These are phyloP conservation scores for Persicaria tinctoria DNA, from an alignment of 148 eudicot species.

Conservation along the genomic window DNA sequence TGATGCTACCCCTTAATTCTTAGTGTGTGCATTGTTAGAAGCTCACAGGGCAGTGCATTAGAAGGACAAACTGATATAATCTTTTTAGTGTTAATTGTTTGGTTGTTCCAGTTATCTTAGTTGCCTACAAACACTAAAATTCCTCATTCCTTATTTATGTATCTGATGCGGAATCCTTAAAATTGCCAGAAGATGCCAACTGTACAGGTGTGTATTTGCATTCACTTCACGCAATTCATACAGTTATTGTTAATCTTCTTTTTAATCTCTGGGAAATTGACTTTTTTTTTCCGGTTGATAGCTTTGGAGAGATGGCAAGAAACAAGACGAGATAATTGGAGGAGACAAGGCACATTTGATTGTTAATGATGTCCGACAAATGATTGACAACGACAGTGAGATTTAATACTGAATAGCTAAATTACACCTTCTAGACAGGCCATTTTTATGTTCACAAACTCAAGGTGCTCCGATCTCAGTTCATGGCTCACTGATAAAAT, in stretches of 20 bases:
- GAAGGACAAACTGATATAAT: too few species aligned
- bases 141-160: constrained; percentile 23
- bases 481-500: background rate
- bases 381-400: constrained; percentile 31
- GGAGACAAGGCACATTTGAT: constrained; percentile 62
- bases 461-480: background rate
- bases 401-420: background rate
- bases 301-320: constrained; percentile 54
- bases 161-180: constrained; percentile 12
- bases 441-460: background rate
- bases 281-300: constrained; percentile 10
- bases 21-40: too few species aligned
- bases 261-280: background rate
- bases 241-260: background rate
- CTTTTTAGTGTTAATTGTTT: too few species aligned
- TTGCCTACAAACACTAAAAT: background rate
- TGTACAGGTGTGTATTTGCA: constrained; percentile 36
- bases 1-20: too few species aligned
- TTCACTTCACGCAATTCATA: background rate
- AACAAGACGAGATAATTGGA: constrained; percentile 57
- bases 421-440: background rate
- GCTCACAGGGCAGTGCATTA: too few species aligned
- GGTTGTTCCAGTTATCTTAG: background rate
- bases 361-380: constrained; percentile 50
- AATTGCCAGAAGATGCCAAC: constrained; percentile 54